These are phyloP conservation scores for Lithocarpus polystachyus DNA, from an alignment of 306 rosid genomes.

Conservation along the genomic window DNA sequence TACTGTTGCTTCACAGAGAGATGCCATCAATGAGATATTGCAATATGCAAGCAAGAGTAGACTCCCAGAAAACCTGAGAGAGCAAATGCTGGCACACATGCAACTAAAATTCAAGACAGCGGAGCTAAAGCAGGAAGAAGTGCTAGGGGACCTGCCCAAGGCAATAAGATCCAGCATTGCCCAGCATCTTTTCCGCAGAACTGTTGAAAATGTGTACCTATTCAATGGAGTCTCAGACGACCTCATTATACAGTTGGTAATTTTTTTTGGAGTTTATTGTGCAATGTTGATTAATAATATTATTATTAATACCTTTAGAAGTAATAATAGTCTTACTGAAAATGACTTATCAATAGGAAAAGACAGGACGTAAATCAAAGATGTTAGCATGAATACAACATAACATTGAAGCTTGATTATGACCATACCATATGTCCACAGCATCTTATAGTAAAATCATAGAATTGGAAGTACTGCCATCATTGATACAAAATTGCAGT, in stretches of 20 bases:
- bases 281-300: neutral
- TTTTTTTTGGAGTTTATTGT: neutral
- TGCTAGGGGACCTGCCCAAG: conserved; percentile 64
- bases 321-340: neutral
- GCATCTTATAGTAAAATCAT: neutral
- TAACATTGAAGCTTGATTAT: neutral
- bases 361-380: neutral
- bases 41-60: conserved; percentile 71
- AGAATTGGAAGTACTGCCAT: neutral
- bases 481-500: neutral
- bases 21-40: conserved; percentile 60
- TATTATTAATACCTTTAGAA: neutral
- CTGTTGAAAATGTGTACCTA: conserved; percentile 57
- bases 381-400: neutral
- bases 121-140: conserved; percentile 78
- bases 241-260: conserved; percentile 66
- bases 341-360: neutral
- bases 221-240: conserved; percentile 73
- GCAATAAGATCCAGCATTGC: conserved; percentile 75
- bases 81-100: conserved; percentile 77
- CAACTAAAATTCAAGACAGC: conserved; percentile 85
- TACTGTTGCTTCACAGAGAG: conserved; percentile 45
- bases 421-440: neutral
- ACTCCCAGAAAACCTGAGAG: conserved; percentile 78
- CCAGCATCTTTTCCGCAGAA: conserved; percentile 63